These are phyloP conservation scores for Sporobolomyces pararoseus DNA, from an alignment of 768 basidiomycete genomes.

Conservation along the genomic window DNA sequence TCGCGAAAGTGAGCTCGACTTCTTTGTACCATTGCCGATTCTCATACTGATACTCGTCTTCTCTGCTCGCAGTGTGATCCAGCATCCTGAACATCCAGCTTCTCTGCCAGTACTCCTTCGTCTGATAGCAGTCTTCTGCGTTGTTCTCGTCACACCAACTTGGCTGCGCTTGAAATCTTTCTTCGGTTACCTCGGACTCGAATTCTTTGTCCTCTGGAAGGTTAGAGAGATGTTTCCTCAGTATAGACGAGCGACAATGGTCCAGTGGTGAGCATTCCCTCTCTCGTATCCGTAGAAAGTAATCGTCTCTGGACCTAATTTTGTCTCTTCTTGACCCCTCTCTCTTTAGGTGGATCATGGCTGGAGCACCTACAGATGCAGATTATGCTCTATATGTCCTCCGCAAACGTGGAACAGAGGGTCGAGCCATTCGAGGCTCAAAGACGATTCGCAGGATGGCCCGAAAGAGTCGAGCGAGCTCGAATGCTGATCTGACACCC, in stretches of 20 bases:
- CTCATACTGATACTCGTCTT: not conserved
- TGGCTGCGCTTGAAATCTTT: conserved; percentile 18
- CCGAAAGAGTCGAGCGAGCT: conserved; percentile 1
- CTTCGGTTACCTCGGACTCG: conserved; percentile 7
- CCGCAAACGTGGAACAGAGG: conserved; percentile 6
- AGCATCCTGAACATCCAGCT: conserved; percentile 30
- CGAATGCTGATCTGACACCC: not conserved
- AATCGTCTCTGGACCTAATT: too few relatives aligned
- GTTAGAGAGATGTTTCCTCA: conserved; percentile 20
- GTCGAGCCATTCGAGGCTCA: conserved; percentile 12
- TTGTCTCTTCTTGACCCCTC: too few relatives aligned
- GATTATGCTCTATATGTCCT: conserved; percentile 30
- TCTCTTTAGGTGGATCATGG: conserved; percentile 29
- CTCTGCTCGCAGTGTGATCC: conserved; percentile 17
- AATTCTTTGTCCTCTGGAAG: conserved; percentile 33
- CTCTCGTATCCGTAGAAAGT: too few relatives aligned
- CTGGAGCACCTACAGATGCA: conserved; percentile 28
- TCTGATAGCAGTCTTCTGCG: conserved; percentile 1
- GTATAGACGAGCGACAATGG: conserved; percentile 18
- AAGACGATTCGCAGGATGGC: conserved; percentile 23
- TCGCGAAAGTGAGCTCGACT: conserved; percentile 25
- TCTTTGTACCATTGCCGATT: not conserved
- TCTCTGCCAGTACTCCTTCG: not conserved
- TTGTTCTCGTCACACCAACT: conserved; percentile 11
- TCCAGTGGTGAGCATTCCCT: conserved; percentile 10